Base-by-base conservation (phyloP, 805 yeast genomes). In the Vanderwaltozyma polyspora region DNA sequence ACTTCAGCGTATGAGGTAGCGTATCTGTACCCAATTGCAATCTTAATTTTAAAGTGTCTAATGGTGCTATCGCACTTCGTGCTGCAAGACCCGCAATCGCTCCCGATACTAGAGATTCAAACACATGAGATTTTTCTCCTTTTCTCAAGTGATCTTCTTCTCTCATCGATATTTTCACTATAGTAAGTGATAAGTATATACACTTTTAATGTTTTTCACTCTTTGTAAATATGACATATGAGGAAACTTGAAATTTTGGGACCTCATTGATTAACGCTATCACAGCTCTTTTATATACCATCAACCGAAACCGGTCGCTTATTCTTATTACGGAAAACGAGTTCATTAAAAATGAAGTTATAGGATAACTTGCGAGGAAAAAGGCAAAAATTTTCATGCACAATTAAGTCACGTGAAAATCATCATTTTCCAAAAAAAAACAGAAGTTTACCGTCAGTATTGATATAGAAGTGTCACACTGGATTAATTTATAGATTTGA, bases 71-170 rank as follows among this genome's bases (percentile, higher is more conserved):
- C n/a, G 61, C 55, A 18, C 54, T 53, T 31, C 77, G 42, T 0
- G 81, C 66, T 1, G 70, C 55, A 9, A 76, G 49, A 0, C 94
- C 94, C 0, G 91, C 76, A 0, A 70, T 43, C 0, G 82, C 75
- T 1, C 94, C 95, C 1, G 89, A 82, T 0, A 76, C 27, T 6
- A 76, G 49, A 5, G 89, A 72, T 43, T 74, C 70, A 6, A 44
- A 34, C 1, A 76, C 52, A 3, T 76, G 58, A 4, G 76, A 71
- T 15, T 69, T 62, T 7, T 74, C 67, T 9, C 78, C 78, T 41
- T 65, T 62, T 25, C 61, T 50, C 28, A 72, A 57, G 46, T 69
- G 74, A 44, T 72, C 74, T 10, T 23, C 24, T 18, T 28, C 19
- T 12, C 12, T 14, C 29, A 25, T 25, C 12, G 14, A 10, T 7